A percentile compares a stretch with the other conserved stretches of the same genome.
phyloP scores from a whole-genome alignment of 495 filamentous ascomycete genomes.

The Penicillium subrubescens region DNA sequence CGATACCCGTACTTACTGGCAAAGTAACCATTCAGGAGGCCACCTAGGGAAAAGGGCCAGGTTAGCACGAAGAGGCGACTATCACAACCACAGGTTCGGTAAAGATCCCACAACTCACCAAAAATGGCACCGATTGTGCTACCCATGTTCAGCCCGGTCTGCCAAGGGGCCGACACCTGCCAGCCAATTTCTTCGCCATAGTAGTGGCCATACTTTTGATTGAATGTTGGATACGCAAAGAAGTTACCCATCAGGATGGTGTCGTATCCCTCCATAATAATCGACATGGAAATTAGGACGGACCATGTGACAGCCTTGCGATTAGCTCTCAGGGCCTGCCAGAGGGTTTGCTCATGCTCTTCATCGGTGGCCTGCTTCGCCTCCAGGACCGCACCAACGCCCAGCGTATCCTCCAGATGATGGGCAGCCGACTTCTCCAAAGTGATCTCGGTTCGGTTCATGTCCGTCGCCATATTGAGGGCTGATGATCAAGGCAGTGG shows the following conservation, averaged over 20 bases:
- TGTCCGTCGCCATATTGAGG: constrained; percentile 14
- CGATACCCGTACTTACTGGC: constrained; percentile 51
- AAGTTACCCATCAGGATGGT: constrained; percentile 47
- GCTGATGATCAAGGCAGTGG: neutral
- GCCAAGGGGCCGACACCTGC: constrained; percentile 40
- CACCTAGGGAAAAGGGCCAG: constrained; percentile 15
- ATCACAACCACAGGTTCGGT: too few relatives aligned
- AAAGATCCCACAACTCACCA: constrained; percentile 15
- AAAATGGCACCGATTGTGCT: constrained; percentile 38
- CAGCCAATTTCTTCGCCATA: constrained; percentile 22
- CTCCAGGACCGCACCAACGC: constrained; percentile 28
- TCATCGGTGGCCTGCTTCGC: constrained; percentile 38
- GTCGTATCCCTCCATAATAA: constrained; percentile 58
- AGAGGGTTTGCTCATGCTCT: constrained; percentile 34
- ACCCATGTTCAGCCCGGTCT: constrained; percentile 38
- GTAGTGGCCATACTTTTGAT: constrained; percentile 37
- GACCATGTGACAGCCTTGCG: constrained; percentile 54
- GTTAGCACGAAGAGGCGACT: too few relatives aligned
- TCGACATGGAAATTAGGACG: constrained; percentile 43
- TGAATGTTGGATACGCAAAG: constrained; percentile 41
- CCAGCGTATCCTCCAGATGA: constrained; percentile 31
- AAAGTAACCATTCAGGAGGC: constrained; percentile 46
- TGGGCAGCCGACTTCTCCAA: constrained; percentile 30
- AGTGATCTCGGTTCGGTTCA: constrained; percentile 20
- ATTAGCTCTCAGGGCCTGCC: constrained; percentile 41